Base-by-base conservation (phyloP, 768 basidiomycete genomes). In the Termitomyces sp. region DNA sequence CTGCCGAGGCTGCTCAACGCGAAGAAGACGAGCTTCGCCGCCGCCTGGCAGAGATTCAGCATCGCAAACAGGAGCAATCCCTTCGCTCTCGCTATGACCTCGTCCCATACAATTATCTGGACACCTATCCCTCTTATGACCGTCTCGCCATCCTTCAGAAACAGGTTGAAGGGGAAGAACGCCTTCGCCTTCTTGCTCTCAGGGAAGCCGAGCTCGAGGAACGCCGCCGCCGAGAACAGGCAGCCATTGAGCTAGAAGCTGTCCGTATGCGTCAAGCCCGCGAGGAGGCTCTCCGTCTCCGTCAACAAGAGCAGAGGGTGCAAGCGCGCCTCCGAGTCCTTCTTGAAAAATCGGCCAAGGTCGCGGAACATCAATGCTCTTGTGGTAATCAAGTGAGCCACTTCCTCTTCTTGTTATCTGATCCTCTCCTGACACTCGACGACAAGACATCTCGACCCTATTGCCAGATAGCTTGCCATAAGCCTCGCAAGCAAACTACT, bases 11-110 rank as follows among this genome's bases (percentile, higher is more conserved):
- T 38, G 61, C 66, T 7, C 71, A 66, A 45, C 70, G 65, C 7
- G 78, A 76, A 54, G 76, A 78, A 59, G 67, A 67, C 20, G 67
- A 66, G 22, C 65, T 76, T 15, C 71, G 68, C 51, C 65, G 62
- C 45, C 68, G 70, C 44, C 42, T 74, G 28, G 39, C 67, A 15
- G 68, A 71, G 22, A 55, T 70, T 16, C 55, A 69, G 32, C 61
- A 64, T 11, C 65, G 59, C 39, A 67, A 66, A 13, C 51, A 54
- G n/a, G 36, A 38, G 11, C 22, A 24, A 2, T 2, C 39, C 12
- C 60, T 56, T 42, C 52, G n/a, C 44, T 59, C 61, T 45, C 57
- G 46, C 38, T 60, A 46, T 52, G 51, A 35, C 28, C 44, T 51
- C 11, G 28, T 16, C 40, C 61, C 55, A 33, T 42, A 28, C 63